Evolutionary conservation across 1,284 basidiomycete species (phyloP), one percentile per base, ranked within the genome.

Genomic region (Sutorius eximius): DNA sequence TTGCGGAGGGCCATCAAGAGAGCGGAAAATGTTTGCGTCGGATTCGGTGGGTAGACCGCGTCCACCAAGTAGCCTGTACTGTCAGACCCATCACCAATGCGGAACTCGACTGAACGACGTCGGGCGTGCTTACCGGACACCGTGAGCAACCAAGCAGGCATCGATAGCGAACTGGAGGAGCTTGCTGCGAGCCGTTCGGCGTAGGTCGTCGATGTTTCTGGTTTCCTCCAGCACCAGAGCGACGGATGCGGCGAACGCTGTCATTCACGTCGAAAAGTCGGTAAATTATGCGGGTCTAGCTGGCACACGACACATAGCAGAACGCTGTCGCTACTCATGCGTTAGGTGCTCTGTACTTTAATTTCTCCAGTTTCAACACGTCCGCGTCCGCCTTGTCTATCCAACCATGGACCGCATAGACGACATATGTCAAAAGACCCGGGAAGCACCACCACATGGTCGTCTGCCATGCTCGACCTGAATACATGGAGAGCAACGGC

Each of bases 391-490:
- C 76, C 46, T 72, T 70, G 43, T 66, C 61, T 43, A 82, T 76
- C 52, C 77, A 73, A 27, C 71, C 69, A 52, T 77, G 72, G 29
- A 79, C 73, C 2, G 68, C 72, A 53, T 82, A 76, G 3, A 77
- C 72, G 30, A 80, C 62, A 30, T 71, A 75, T 1, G 78, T 72
- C 20, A 82, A 55, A 15, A 72, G 56, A 1, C 69, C 61, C 0
- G 81, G 76, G 27, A 77, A 58, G 49, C 73, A 72, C 80, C 82
- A 85, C 82, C 83, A 85, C 13, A 64, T 59, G 8, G 73, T 75
- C 8, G 75, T 78, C 60, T 78, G 77, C 77, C 79, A 85, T n/a
- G 75, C 66, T 53, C 72, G 74, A 11, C 69, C 69, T 7, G 77
- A 67, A 53, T 82, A 75, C 32, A 80, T 50, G 20, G 76, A 79